Evolutionary conservation across 2,329 filamentous ascomycete species (phyloP).

Genomic region (Scytalidium lignicola): DNA sequence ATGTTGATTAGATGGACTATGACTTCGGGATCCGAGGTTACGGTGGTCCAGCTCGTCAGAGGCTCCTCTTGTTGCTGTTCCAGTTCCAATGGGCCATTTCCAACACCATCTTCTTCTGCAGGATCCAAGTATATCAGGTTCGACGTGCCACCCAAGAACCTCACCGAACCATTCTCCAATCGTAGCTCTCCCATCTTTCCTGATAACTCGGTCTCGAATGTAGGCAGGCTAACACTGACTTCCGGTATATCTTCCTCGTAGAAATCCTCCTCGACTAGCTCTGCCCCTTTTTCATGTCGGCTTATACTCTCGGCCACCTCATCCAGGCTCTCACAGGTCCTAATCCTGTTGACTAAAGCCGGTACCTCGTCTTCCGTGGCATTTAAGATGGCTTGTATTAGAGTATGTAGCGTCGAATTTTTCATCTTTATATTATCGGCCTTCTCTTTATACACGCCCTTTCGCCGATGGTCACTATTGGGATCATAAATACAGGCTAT

Average conservation of each 20-base stretch:
- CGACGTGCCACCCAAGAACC: conserved; percentile 91
- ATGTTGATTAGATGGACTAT: conserved; percentile 87
- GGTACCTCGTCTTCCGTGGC: conserved; percentile 82
- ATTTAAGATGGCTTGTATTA: conserved; percentile 89
- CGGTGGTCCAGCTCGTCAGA: conserved; percentile 79
- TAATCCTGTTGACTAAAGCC: conserved; percentile 76
- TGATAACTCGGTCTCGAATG: conserved; percentile 70
- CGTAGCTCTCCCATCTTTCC: conserved; percentile 90
- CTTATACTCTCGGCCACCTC: conserved; percentile 29
- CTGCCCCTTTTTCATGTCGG: conserved; percentile 25
- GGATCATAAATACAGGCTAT: conserved; percentile 86
- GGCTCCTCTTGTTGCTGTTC: conserved; percentile 53
- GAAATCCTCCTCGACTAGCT: conserved; percentile 35
- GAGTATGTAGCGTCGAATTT: conserved; percentile 82
- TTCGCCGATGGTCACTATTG: conserved; percentile 90
- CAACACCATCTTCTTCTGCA: conserved; percentile 31
- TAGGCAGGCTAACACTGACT: conserved; percentile 35
- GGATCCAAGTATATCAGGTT: conserved; percentile 77
- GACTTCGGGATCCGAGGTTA: conserved; percentile 73
- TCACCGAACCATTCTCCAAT: conserved; percentile 79
- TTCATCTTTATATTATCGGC: conserved; percentile 81
- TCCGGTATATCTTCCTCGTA: conserved; percentile 35
- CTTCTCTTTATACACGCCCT: conserved; percentile 95
- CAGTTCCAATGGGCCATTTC: conserved; percentile 23
- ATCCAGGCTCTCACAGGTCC: conserved; percentile 64